Evolutionary conservation across 768 basidiomycete genomes (phyloP), one percentile per base, ranked within the genome.

Genomic region (Hortiboletus campestris): DNA sequence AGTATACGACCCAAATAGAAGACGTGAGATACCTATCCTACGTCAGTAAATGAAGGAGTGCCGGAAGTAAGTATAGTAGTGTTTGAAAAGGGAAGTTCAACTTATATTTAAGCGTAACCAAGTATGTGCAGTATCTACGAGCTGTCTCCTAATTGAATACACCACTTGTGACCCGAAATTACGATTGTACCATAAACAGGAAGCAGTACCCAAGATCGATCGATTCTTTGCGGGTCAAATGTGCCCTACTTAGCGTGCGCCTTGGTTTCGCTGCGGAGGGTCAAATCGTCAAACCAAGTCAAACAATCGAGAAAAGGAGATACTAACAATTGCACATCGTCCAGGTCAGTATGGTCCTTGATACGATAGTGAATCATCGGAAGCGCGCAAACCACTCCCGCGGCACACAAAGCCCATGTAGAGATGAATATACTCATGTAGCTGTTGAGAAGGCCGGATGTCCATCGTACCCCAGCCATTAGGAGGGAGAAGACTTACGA

Each of bases 351-450:
- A 62, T 76, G 79, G 45, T 89, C 78, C 66, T 78, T 84, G 61
- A 89, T 84, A 35, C 88, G 85, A 49, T 82, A 72, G 63, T 87
- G 75, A 34, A 90, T 82, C 88, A 89, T 89, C 9, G 86, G 88
- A 34, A 88, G 70, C n/a, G 85, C 82, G 57, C 80, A 86, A 44
- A 84, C 34, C 17, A 89, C 76, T 6, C 88, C 87, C 0, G 76
- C 81, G 35, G 80, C 80, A 43, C 88, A 81, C 29, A 90, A 75
- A n/a, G 75, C 76, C 88, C 88, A 90, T 0, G 88, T 88, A 19
- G 86, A 86, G 55, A 85, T 63, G 64, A 90, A 88, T 34, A 90
- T 78, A 62, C 80, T 86, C 82, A 88, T 84, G 70, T 78, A 90
- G 28, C 73, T 75, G 61, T 31, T 11, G 57, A n/a, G 49, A 48